Percentiles rank a stretch among this genome's conserved stretches.
These are phyloP conservation scores for Solanum clarkiae DNA, from an alignment of 257 asterid species.

Conservation along the genomic window DNA sequence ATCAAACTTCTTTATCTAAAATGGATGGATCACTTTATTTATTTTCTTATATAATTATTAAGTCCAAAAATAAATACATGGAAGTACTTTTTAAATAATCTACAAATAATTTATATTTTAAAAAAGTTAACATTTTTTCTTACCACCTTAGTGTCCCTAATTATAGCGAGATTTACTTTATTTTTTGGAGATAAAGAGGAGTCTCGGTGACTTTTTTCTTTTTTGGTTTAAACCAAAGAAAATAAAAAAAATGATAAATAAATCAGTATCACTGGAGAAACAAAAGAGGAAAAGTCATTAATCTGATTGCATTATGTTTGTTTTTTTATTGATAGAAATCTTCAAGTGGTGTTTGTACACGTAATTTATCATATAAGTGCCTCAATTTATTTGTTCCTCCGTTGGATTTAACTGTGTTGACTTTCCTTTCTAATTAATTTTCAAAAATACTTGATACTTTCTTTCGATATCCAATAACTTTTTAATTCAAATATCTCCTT, in stretches of 20 bases:
- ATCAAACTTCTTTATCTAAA: background rate
- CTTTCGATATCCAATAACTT: too few species aligned
- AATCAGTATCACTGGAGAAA: background rate
- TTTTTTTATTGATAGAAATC: background rate
- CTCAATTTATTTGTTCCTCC: background rate
- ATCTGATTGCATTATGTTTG: background rate
- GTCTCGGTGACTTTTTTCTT: background rate
- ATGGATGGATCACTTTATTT: background rate
- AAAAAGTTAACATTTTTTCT: background rate
- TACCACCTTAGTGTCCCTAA: background rate
- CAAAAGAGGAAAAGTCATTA: background rate
- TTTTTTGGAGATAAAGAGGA: background rate
- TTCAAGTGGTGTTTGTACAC: background rate
- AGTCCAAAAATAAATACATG: background rate
- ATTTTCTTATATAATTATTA: background rate
- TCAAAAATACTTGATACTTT: too few species aligned
- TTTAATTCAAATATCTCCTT: too few species aligned
- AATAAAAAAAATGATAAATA: background rate
- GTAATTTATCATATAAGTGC: background rate
- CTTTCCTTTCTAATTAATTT: background rate
- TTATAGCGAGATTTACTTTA: background rate
- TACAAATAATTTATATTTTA: background rate
- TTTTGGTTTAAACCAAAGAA: background rate
- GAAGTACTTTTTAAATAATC: background rate
- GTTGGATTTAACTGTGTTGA: background rate